phyloP scores from a whole-genome alignment of 2,329 filamentous ascomycete species.

The Diaporthe amygdali region DNA sequence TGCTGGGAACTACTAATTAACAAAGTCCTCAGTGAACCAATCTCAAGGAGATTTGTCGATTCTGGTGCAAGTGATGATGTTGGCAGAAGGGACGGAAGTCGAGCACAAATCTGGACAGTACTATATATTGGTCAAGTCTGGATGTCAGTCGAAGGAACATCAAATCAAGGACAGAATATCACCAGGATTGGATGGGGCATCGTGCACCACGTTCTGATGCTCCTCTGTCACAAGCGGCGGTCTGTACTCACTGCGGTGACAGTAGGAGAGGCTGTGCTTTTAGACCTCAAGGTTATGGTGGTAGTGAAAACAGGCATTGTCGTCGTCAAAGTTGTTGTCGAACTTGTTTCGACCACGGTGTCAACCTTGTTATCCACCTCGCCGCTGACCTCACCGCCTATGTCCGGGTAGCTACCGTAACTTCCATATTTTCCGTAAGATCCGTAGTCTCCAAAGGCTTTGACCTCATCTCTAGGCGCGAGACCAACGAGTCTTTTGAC shows the following conservation, averaged over 20 bases:
- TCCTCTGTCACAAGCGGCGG: neutral
- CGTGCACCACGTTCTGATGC: neutral
- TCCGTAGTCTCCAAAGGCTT: neutral
- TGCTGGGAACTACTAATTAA: neutral
- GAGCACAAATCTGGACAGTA: neutral
- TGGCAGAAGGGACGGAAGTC: neutral
- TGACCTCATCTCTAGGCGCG: neutral
- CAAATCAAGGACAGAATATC: too few relatives aligned
- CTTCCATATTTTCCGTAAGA: constrained; percentile 7
- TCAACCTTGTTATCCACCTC: neutral
- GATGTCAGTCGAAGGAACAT: neutral
- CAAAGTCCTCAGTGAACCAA: neutral
- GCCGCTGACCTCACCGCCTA: neutral
- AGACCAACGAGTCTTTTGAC: neutral
- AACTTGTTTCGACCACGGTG: neutral
- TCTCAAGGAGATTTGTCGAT: neutral
- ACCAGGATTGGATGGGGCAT: too few relatives aligned
- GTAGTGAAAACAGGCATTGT: neutral
- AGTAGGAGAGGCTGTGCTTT: neutral
- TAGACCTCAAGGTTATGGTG: neutral
- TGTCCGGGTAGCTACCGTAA: neutral
- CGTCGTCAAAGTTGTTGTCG: neutral
- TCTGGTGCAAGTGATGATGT: neutral
- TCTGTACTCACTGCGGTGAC: constrained; percentile 5
- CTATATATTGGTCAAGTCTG: neutral